Evolutionary conservation across 148 eudicot genomes (phyloP).

Genomic region (Rhododendron simsii): DNA sequence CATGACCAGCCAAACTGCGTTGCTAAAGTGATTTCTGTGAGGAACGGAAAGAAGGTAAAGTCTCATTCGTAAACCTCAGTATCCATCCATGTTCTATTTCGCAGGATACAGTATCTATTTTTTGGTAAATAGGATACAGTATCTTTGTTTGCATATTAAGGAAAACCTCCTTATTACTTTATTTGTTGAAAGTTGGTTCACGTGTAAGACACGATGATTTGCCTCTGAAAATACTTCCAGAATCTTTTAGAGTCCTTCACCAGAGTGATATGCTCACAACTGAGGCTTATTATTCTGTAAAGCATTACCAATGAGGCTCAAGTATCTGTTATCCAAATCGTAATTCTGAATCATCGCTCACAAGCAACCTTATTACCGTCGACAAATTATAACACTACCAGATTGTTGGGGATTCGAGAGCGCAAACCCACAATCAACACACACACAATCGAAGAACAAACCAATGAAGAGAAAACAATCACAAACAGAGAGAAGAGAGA

Average conservation of each 20-base stretch:
- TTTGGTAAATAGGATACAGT: neutral
- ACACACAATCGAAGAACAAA: too few relatives aligned
- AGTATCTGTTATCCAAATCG: neutral
- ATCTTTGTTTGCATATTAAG: neutral
- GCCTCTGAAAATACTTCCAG: neutral
- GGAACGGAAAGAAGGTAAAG: constrained; percentile 71
- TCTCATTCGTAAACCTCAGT: neutral
- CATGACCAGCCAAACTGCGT: constrained; percentile 67
- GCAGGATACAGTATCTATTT: neutral
- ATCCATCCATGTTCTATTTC: neutral
- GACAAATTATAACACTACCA: neutral
- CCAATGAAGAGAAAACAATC: too few relatives aligned
- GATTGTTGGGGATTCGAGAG: neutral
- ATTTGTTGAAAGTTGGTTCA: neutral
- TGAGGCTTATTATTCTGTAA: neutral
- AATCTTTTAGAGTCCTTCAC: neutral
- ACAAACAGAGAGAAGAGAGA: too few relatives aligned
- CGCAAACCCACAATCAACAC: too few relatives aligned
- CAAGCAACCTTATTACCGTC: neutral
- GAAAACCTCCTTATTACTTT: neutral
- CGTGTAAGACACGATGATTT: neutral
- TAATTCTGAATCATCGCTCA: neutral
- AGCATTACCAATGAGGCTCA: neutral
- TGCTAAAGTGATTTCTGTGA: constrained; percentile 58
- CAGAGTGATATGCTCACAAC: neutral